phyloP scores from a whole-genome alignment of 208 protist genomes.

The Leishmania arabica region DNA sequence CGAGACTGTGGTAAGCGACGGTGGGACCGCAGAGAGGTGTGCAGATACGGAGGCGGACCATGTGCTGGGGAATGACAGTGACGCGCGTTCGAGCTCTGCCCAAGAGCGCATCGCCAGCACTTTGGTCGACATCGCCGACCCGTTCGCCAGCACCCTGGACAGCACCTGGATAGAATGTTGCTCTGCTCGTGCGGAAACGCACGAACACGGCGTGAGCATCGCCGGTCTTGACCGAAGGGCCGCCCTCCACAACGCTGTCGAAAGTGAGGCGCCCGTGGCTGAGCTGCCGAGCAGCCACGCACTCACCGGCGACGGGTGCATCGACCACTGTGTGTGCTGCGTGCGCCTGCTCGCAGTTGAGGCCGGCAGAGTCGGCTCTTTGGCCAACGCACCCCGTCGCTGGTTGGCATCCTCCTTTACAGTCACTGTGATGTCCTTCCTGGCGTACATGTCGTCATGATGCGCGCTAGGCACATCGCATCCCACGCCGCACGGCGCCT shows the following conservation, averaged over 20 bases:
- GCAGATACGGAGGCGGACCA: background rate
- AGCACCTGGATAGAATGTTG: background rate
- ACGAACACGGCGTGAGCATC: background rate
- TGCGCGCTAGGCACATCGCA: background rate
- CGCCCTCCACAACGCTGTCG: background rate
- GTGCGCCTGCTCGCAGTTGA: background rate
- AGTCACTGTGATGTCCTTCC: background rate
- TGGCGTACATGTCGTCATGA: background rate
- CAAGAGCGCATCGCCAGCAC: background rate
- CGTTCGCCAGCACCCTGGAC: background rate
- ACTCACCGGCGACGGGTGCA: background rate
- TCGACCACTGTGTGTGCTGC: background rate
- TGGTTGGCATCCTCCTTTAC: background rate
- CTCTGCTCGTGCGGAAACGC: background rate
- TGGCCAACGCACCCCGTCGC: background rate
- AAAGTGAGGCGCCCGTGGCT: background rate
- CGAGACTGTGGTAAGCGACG: background rate
- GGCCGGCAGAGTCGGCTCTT: background rate
- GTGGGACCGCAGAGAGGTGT: background rate
- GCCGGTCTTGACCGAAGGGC: background rate
- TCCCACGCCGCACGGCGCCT: background rate
- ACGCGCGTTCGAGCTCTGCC: background rate
- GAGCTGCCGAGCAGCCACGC: slow-evolving; percentile 2
- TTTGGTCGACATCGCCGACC: background rate
- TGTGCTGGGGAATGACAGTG: background rate